phyloP scores from a whole-genome alignment of 2,329 filamentous ascomycete genomes.

The Talaromyces sp. region DNA sequence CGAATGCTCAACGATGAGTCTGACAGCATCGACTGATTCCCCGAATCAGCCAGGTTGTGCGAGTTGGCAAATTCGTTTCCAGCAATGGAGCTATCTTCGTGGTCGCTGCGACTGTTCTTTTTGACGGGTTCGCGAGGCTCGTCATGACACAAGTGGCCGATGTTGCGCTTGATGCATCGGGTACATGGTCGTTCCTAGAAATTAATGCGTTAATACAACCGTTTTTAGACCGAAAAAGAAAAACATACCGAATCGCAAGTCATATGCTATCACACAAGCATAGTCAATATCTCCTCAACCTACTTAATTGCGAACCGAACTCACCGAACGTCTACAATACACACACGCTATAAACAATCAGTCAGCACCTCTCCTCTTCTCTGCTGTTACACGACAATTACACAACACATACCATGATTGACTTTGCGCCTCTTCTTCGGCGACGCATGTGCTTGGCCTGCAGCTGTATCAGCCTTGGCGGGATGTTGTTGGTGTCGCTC shows the following conservation, averaged over 20 bases:
- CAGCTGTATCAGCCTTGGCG: constrained; percentile 33
- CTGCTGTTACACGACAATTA: constrained; percentile 13
- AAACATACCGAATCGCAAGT: constrained; percentile 75
- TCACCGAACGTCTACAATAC: constrained; percentile 87
- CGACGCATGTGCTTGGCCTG: constrained; percentile 45
- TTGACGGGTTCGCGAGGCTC: constrained; percentile 87
- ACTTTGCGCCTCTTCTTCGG: constrained; percentile 85
- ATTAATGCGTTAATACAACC: not conserved
- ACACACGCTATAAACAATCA: constrained; percentile 66
- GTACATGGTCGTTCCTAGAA: constrained; percentile 88
- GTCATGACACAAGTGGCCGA: constrained; percentile 96
- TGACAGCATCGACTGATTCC: constrained; percentile 42
- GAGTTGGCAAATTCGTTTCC: constrained; percentile 46
- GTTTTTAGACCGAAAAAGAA: not conserved
- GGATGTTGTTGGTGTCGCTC: constrained; percentile 25
- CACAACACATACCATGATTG: constrained; percentile 67
- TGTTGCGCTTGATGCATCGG: constrained; percentile 96
- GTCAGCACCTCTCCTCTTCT: constrained; percentile 10
- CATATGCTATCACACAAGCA: constrained; percentile 63
- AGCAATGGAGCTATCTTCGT: constrained; percentile 57
- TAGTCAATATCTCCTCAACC: not conserved
- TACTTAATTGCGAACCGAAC: constrained; percentile 39
- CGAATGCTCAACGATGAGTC: constrained; percentile 48
- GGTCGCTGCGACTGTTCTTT: constrained; percentile 65
- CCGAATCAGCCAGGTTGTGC: constrained; percentile 52